phyloP scores from a whole-genome alignment of 306 rosid genomes.

The Pterocarpus santalinus region DNA sequence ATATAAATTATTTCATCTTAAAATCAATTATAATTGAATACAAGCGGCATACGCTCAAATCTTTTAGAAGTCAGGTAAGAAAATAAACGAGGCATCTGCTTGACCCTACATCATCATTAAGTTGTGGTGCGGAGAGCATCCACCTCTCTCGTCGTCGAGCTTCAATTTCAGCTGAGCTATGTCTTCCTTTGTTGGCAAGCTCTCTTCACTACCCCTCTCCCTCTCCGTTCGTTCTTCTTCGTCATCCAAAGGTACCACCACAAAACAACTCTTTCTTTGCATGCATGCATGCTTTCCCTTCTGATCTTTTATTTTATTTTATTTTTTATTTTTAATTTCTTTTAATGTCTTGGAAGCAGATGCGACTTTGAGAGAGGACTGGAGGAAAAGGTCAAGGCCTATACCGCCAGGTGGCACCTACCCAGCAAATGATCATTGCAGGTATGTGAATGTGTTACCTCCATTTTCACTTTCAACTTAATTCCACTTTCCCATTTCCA shows the following conservation, averaged over 20 bases:
- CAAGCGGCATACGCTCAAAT: too few species aligned
- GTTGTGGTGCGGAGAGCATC: neutral
- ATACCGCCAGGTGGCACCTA: constrained; percentile 92
- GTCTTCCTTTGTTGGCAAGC: constrained; percentile 63
- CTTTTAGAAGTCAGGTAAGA: too few species aligned
- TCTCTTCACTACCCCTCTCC: constrained; percentile 59
- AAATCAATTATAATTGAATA: too few species aligned
- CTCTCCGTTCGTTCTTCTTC: constrained; percentile 65
- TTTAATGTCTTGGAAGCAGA: constrained; percentile 46
- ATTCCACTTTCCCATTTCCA: neutral
- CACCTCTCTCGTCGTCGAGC: neutral
- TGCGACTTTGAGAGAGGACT: constrained; percentile 72
- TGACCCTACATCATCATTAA: neutral
- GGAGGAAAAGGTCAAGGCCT: constrained; percentile 89
- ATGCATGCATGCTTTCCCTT: neutral
- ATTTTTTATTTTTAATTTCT: neutral
- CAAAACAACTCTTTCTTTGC: constrained; percentile 1
- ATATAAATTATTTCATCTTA: too few species aligned
- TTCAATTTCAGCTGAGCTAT: constrained; percentile 44
- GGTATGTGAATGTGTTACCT: constrained; percentile 51
- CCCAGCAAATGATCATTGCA: constrained; percentile 98
- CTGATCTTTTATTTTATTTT: neutral
- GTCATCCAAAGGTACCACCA: constrained; percentile 61
- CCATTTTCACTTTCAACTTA: neutral
- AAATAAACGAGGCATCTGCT: neutral